phyloP scores from a whole-genome alignment of 2,329 filamentous ascomycete species.

The Pseudogymnoascus sp. region DNA sequence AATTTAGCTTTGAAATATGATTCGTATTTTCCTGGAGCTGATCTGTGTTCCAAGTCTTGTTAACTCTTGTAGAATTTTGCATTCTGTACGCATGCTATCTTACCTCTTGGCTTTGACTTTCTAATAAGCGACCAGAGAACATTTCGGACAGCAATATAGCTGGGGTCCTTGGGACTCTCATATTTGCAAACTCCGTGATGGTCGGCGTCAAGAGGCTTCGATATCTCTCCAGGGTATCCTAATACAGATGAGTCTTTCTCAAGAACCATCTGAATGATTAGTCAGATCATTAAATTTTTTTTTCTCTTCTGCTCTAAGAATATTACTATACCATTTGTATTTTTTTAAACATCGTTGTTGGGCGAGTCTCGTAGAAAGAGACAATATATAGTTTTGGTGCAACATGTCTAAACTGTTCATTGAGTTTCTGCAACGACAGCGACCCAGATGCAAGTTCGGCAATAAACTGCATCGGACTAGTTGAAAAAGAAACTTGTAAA shows the following conservation, averaged over 20 bases:
- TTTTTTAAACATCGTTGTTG: background rate
- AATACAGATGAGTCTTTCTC: constrained; percentile 22
- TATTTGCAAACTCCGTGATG: constrained; percentile 31
- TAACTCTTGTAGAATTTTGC: background rate
- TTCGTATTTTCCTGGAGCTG: background rate
- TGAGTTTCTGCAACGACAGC: constrained; percentile 31
- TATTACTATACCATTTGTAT: background rate
- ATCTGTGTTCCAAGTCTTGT: background rate
- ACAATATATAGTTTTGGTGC: background rate
- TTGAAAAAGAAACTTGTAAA: constrained; percentile 22
- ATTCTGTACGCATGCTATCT: background rate
- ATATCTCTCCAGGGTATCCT: constrained; percentile 24
- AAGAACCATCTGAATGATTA: constrained; percentile 21
- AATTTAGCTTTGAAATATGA: background rate
- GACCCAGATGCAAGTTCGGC: constrained; percentile 33
- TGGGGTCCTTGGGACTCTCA: constrained; percentile 22
- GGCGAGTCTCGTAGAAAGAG: background rate
- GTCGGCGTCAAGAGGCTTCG: constrained; percentile 24
- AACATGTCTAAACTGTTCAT: constrained; percentile 33
- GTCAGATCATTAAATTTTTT: too few species aligned
- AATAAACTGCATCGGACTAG: constrained; percentile 32
- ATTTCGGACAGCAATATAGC: constrained; percentile 31
- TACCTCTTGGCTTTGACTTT: background rate
- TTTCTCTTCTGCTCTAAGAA: too few species aligned
- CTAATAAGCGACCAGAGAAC: background rate